Base-by-base conservation (phyloP, 2,329 filamentous ascomycete species). In the Fusarium luffae region DNA sequence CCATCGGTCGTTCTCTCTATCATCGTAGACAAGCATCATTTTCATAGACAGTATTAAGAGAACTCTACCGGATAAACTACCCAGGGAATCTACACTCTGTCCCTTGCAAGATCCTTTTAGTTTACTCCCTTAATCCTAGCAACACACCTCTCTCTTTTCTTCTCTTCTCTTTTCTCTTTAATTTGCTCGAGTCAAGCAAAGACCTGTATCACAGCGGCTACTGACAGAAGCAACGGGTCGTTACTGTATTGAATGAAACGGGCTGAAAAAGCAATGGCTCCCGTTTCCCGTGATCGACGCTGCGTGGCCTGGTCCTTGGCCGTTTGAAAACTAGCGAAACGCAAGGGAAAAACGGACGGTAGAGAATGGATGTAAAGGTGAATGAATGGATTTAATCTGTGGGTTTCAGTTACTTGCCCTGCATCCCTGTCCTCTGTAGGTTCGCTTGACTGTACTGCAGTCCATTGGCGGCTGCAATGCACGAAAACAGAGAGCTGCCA, bases 1-100 rank as follows among this genome's bases (percentile, higher is more conserved):
- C 52, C 57, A 63, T 72, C 60, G 63, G 65, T 44, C 70, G 69
- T 72, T 72, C 68, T 63, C 27, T 34, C 32, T 34, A 51, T 62
- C 32, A 42, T 69, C 44, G 41, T 51, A 57, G 32, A 28, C 61
- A 43, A 61, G 66, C 56, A 40, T 56, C 44, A 41, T 69, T 44
- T 52, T 57, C 27, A 56, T 28, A n/a, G 10, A n/a, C 18, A 37
- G 18, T n/a, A 12, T n/a, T n/a, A 10, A 37, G 10, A n/a, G 34
- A 37, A n/a, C 18, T 37, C 34, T 37, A 37, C 34, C 34, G 34
- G 34, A 37, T 37, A 37, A n/a, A 37, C 16, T 37, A n/a, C 34
- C 34, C 34, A 37, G 34, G 34, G 6, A 37, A 37, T n/a, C 18
- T 37, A 37, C 34, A 37, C 18, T 37, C 18, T n/a, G 18, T 37